phyloP scores from a whole-genome alignment of 495 filamentous ascomycete species.

The Penicillium mononematosum region DNA sequence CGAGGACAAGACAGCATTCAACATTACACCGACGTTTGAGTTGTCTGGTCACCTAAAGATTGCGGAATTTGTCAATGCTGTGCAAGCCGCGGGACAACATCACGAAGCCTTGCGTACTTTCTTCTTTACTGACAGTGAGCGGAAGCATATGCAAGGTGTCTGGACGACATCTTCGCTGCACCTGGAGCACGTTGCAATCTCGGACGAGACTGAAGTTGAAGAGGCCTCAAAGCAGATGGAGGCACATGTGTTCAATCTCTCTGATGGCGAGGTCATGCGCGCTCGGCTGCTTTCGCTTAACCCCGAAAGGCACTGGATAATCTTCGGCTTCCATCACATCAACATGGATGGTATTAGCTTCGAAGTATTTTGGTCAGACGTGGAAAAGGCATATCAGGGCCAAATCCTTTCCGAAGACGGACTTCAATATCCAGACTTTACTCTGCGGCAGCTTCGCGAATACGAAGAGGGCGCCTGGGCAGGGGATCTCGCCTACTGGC shows the following conservation, averaged over 20 bases:
- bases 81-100: constrained; percentile 26
- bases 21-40: constrained; percentile 24
- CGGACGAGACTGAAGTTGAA: constrained; percentile 14
- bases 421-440: constrained; percentile 31
- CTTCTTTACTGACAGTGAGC: constrained; percentile 30
- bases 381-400: constrained; percentile 39
- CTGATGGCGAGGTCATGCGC: constrained; percentile 30
- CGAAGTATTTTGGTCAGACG: constrained; percentile 39
- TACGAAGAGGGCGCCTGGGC: constrained; percentile 19
- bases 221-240: constrained; percentile 16
- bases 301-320: constrained; percentile 24
- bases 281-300: constrained; percentile 25
- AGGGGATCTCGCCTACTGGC: constrained; percentile 39
- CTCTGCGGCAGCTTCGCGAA: constrained; percentile 22
- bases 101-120: constrained; percentile 49
- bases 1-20: constrained; percentile 39
- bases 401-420: constrained; percentile 8
- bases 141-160: constrained; percentile 25
- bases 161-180: constrained; percentile 18
- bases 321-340: constrained; percentile 48
- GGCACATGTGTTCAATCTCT: constrained; percentile 31
- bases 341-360: constrained; percentile 48
- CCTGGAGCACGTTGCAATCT: constrained; percentile 19
- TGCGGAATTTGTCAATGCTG: constrained; percentile 31
- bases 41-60: constrained; percentile 21